These are phyloP conservation scores for Xylaria palmicola DNA, from an alignment of 495 filamentous ascomycete genomes.

Conservation along the genomic window DNA sequence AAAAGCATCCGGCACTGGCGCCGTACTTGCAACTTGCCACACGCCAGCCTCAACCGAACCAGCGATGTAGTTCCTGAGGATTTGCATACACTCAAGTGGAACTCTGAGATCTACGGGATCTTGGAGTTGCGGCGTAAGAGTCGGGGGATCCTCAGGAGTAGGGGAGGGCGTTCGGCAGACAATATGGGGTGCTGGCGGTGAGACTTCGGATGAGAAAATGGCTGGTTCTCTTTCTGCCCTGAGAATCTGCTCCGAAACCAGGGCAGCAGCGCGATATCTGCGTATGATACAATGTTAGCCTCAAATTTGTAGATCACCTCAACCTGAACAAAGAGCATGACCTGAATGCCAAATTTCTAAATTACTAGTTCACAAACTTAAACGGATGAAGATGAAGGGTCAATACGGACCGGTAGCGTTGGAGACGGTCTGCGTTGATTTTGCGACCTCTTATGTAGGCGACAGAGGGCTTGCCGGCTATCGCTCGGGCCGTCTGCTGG, in stretches of 20 bases:
- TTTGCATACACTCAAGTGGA: constrained; percentile 33
- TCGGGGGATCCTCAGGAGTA: constrained; percentile 20
- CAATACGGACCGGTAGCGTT: constrained; percentile 30
- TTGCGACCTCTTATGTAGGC: constrained; percentile 34
- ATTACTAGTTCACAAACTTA: too few relatives aligned
- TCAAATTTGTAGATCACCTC: not conserved
- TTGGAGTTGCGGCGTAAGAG: constrained; percentile 30
- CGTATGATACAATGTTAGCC: constrained; percentile 4
- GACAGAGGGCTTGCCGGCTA: constrained; percentile 30
- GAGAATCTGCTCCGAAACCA: constrained; percentile 28
- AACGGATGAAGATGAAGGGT: not conserved
- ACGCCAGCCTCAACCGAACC: constrained; percentile 28
- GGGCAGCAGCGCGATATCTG: constrained; percentile 27
- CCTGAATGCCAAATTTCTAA: not conserved
- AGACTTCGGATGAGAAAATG: not conserved
- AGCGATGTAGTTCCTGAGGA: constrained; percentile 32
- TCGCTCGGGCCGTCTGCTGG: constrained; percentile 33
- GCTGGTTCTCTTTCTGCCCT: constrained; percentile 21
- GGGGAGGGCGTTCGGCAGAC: constrained; percentile 36
- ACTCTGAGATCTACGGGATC: constrained; percentile 26
- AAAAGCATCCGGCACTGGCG: constrained; percentile 26
- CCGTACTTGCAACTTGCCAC: constrained; percentile 26
- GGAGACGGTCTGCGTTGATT: constrained; percentile 34
- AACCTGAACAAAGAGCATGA: not conserved
- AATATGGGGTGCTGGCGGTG: constrained; percentile 21